phyloP scores from a whole-genome alignment of 2,329 filamentous ascomycete species.

The Fusarium illudens region DNA sequence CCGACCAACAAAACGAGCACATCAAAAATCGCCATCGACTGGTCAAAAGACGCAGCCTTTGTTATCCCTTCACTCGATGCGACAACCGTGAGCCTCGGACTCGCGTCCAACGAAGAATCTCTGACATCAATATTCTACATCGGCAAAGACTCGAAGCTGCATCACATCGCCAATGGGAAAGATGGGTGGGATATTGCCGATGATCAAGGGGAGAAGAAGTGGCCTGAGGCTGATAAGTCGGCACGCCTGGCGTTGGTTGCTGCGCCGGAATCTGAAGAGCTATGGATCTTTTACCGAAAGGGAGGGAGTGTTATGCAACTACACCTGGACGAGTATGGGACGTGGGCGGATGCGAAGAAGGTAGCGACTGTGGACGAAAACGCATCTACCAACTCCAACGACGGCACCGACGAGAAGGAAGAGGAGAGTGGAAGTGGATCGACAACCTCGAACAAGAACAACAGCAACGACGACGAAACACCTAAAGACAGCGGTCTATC shows the following conservation, averaged over 20 bases:
- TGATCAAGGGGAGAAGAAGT: background rate
- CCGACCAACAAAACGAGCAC: constrained; percentile 24
- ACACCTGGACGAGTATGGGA: background rate
- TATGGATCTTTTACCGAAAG: constrained; percentile 27
- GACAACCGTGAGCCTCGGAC: background rate
- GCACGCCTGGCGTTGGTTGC: constrained; percentile 22
- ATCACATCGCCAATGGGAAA: background rate
- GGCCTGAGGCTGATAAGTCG: constrained; percentile 14
- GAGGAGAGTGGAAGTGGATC: background rate
- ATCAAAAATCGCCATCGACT: constrained; percentile 13
- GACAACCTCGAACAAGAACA: background rate
- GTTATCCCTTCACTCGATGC: constrained; percentile 3
- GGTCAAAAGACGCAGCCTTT: background rate
- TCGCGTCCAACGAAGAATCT: background rate
- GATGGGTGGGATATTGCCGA: constrained; percentile 3
- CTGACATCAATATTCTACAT: constrained; percentile 17
- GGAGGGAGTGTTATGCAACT: constrained; percentile 17
- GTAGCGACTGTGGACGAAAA: background rate
- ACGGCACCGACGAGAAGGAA: background rate
- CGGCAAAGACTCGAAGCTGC: constrained; percentile 13
- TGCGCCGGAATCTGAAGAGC: constrained; percentile 1
- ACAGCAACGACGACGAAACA: background rate
- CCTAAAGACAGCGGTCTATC: background rate
- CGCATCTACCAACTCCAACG: background rate
- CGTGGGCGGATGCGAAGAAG: constrained; percentile 6